Base-by-base conservation (phyloP, 768 basidiomycete species). In the Tricholomella constricta region DNA sequence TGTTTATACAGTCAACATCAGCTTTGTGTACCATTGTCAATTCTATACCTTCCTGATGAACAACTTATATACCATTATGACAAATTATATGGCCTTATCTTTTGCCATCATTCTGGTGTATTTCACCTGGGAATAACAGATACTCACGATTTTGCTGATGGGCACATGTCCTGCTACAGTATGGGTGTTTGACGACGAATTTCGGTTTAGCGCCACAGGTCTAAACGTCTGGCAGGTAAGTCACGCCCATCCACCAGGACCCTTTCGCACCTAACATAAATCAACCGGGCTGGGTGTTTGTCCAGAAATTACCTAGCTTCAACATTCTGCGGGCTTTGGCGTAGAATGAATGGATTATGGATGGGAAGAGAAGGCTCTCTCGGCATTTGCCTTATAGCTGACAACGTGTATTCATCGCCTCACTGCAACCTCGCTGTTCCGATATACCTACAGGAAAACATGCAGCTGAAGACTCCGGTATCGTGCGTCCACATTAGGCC, bases 161-260 rank as follows among this genome's bases (percentile, higher is more conserved):
- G 62, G 32, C 80, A 62, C 84, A 86, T 45, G 78, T 83, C 58
- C 77, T 80, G 61, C 84, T 76, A 60, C 84, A 86, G 64, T 80
- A 86, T 27, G 78, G 75, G 60, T 85, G 83, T 55, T 74, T 75
- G 56, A 73, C 85, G 17, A 82, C 66, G 63, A 78, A 85, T 70
- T 82, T 86, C 12, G 83, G 81, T 64, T 77, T 84, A 52, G 72
- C 72, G 11, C 80, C 78, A 66, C 85, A 86, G 52, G 76, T 76
- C 85, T 86, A 51, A 45, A 45, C 19, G 48, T 43, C 35, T 27
- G 51, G 40, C 45, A 37, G 51, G 40, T 47, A 35, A 54, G 49
- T 63, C 12, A 56, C 51, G 23, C 8, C 19, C 44, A 27, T 29
- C n/a, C n/a, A n/a, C n/a, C n/a, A n/a, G 29, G n/a, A 9, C 10